Evolutionary conservation across 73 alveolate genomes (phyloP).

Genomic region (Tetrahymena borealis): DNA sequence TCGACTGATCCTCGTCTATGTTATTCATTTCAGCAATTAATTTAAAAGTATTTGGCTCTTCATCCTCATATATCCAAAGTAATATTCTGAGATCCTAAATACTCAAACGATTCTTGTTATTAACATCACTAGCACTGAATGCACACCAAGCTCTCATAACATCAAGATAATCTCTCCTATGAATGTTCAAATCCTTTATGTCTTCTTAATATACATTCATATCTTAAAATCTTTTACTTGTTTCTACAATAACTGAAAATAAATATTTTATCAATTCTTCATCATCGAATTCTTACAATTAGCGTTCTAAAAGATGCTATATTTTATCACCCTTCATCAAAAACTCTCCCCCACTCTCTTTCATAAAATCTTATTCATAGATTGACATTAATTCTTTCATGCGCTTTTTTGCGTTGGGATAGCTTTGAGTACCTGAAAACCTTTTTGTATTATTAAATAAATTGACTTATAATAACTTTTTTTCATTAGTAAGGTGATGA

Average conservation of each 20-base stretch:
- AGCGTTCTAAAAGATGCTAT: not conserved
- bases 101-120: slow-evolving; percentile 2
- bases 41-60: slow-evolving; percentile 17
- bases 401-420: not conserved
- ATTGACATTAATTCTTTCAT: not conserved
- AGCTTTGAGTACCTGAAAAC: not conserved
- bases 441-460: too few relatives aligned
- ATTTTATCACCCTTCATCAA: slow-evolving; percentile 5
- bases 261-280: not conserved
- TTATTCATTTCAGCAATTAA: slow-evolving; percentile 17
- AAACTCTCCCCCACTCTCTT: slow-evolving; percentile 5
- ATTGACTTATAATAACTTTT: too few relatives aligned
- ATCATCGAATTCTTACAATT: slow-evolving; percentile 7
- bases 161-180: slow-evolving; percentile 29
- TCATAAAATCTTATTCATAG: not conserved
- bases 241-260: slow-evolving; percentile 30
- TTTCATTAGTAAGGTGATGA: too few relatives aligned
- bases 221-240: slow-evolving; percentile 6
- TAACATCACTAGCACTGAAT: slow-evolving; percentile 23
- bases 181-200: not conserved
- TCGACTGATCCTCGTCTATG: slow-evolving; percentile 15
- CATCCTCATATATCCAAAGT: slow-evolving; percentile 19
- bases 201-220: slow-evolving; percentile 4
- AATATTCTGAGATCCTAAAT: slow-evolving; percentile 16
- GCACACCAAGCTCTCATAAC: slow-evolving; percentile 42